Percentiles rank a stretch among this genome's conserved stretches.
Evolutionary conservation across 176 grass and related monocot species (phyloP).

Genomic region (Oryza rufipogon): DNA sequence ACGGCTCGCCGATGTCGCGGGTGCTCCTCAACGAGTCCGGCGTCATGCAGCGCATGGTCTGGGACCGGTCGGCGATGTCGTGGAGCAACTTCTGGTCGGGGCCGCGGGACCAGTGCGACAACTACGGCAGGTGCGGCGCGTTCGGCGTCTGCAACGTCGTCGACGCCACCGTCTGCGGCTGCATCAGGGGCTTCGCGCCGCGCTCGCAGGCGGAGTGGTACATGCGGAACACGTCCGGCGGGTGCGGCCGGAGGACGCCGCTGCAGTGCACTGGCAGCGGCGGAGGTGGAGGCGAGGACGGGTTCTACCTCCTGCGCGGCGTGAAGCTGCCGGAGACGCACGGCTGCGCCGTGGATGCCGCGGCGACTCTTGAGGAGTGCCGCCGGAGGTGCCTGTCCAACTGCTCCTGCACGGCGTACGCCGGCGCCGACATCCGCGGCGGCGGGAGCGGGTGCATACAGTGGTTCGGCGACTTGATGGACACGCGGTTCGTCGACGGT

Average conservation of each 20-base stretch:
- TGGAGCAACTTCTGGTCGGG: slow-evolving; percentile 56
- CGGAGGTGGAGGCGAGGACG: slow-evolving; percentile 4
- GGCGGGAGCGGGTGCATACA: slow-evolving; percentile 56
- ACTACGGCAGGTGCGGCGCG: slow-evolving; percentile 48
- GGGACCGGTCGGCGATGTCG: neutral
- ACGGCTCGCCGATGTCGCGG: slow-evolving; percentile 34
- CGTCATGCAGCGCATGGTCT: slow-evolving; percentile 49
- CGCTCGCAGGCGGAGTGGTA: slow-evolving; percentile 41
- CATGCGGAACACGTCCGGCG: slow-evolving; percentile 54
- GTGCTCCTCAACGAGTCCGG: slow-evolving; percentile 52
- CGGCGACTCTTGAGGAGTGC: slow-evolving; percentile 34
- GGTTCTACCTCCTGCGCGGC: slow-evolving; percentile 45
- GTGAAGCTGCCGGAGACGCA: slow-evolving; percentile 66
- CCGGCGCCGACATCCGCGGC: slow-evolving; percentile 43
- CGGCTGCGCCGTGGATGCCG: neutral
- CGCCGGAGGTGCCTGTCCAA: slow-evolving; percentile 26
- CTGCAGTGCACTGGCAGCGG: slow-evolving; percentile 22
- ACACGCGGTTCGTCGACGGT: slow-evolving; percentile 36
- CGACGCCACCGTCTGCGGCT: neutral
- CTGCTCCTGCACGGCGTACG: slow-evolving; percentile 53
- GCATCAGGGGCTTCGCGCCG: slow-evolving; percentile 15
- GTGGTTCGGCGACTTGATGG: slow-evolving; percentile 57
- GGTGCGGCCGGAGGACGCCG: slow-evolving; percentile 38
- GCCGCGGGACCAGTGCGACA: slow-evolving; percentile 55
- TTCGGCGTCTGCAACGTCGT: slow-evolving; percentile 50